Conservation (phyloP, 2,329 filamentous ascomycete genomes). For the Aspergillus arachidicola region DNA sequence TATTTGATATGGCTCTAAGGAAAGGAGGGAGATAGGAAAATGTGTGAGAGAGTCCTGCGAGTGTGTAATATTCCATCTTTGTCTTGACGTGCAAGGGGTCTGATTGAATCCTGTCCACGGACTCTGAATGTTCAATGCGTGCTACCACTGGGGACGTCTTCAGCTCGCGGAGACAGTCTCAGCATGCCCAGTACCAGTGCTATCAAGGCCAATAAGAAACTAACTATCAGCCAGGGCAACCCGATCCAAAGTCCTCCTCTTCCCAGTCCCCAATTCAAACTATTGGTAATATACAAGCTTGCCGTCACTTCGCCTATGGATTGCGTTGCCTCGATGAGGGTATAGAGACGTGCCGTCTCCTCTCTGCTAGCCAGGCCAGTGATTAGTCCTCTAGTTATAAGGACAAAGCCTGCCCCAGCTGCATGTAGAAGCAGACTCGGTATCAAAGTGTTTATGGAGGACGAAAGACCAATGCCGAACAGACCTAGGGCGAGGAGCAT, state of each 20-base stretch:
- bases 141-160: no score
- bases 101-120: no score
- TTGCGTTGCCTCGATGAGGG: conserved; percentile 53
- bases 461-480: conserved; percentile 50
- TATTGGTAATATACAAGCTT: conserved; percentile 48
- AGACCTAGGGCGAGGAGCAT: conserved; percentile 48
- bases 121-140: no score
- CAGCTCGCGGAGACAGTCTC: no score
- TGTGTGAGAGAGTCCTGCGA: no score
- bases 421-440: conserved; percentile 52
- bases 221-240: conserved; percentile 49
- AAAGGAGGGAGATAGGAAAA: no score
- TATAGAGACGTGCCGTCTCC: conserved; percentile 53
- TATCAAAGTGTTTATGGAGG: conserved; percentile 45
- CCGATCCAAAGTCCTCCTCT: conserved; percentile 52
- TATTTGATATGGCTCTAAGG: no score
- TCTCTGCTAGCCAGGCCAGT: conserved; percentile 52
- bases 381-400: conserved; percentile 50
- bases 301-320: conserved; percentile 51
- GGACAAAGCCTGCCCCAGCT: conserved; percentile 51
- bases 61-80: no score
- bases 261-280: conserved; percentile 52
- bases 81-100: no score
- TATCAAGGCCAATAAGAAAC: conserved; percentile 36
- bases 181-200: conserved; percentile 29